Percentiles rank a stretch among this genome's conserved stretches.
Evolutionary conservation across 495 filamentous ascomycete genomes (phyloP).

Genomic region (Lophiostoma macrostomum): DNA sequence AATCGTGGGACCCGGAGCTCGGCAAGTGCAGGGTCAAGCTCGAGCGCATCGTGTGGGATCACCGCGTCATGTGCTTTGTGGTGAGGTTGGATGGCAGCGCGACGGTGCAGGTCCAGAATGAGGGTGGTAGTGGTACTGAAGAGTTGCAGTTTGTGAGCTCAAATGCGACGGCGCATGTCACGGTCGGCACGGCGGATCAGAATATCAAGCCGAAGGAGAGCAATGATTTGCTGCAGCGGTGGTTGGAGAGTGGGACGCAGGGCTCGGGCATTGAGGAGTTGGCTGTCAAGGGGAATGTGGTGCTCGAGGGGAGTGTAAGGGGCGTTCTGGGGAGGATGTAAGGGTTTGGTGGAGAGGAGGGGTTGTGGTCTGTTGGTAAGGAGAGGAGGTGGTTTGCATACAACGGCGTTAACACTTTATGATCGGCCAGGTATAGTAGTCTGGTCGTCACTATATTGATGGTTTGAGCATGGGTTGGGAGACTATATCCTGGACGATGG

Average conservation of each 20-base stretch:
- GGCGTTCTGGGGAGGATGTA: conserved; percentile 36
- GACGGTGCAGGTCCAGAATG: conserved; percentile 10
- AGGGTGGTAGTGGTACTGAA: conserved; percentile 39
- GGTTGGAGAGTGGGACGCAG: conserved; percentile 56
- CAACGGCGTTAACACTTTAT: not conserved
- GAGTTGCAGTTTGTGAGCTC: conserved; percentile 59
- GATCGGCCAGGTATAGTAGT: too few relatives aligned
- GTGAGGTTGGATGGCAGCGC: conserved; percentile 56
- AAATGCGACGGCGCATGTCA: conserved; percentile 83
- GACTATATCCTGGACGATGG: too few relatives aligned
- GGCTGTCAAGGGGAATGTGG: conserved; percentile 38
- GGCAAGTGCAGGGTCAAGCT: conserved; percentile 56
- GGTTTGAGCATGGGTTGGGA: too few relatives aligned
- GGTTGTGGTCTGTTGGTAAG: not conserved
- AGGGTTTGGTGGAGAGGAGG: not conserved
- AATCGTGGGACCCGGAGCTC: conserved; percentile 43
- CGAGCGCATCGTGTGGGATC: conserved; percentile 73
- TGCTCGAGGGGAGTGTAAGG: conserved; percentile 43
- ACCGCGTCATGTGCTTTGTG: conserved; percentile 81
- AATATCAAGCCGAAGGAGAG: conserved; percentile 88
- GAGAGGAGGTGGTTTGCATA: not conserved
- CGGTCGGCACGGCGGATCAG: conserved; percentile 71
- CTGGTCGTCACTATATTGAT: too few relatives aligned
- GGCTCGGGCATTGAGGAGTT: conserved; percentile 46
- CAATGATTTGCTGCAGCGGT: conserved; percentile 73